Conservation (phyloP, 192 early-diverging fungal genomes). For the Cetraspora pellucida region DNA sequence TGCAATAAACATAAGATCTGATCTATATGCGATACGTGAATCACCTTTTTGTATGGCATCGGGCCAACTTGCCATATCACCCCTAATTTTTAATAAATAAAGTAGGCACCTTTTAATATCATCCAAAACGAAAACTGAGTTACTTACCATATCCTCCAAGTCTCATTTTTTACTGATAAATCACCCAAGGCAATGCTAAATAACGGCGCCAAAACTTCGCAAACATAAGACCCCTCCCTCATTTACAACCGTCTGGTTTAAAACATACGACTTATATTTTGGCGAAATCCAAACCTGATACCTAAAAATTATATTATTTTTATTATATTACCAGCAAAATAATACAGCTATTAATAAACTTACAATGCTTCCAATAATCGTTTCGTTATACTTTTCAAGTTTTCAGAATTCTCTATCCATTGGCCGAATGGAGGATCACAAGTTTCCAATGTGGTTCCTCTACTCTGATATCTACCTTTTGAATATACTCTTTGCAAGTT, state of each 20-base stretch:
- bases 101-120: neutral
- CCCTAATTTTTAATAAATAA: neutral
- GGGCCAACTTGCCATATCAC: constrained; percentile 2
- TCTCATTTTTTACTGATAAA: neutral
- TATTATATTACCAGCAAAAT: neutral
- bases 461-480: neutral
- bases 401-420: neutral
- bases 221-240: constrained; percentile 26
- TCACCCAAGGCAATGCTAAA: constrained; percentile 11
- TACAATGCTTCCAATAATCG: constrained; percentile 20
- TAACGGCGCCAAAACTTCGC: constrained; percentile 17
- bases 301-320: constrained; percentile 5
- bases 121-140: neutral
- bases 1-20: neutral
- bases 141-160: neutral
- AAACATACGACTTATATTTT: constrained; percentile 18
- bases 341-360: constrained; percentile 13
- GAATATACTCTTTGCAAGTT: constrained; percentile 8
- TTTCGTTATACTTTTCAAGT: neutral
- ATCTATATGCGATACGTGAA: neutral
- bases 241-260: neutral
- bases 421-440: neutral
- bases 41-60: neutral
- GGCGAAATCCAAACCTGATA: constrained; percentile 9
- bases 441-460: neutral